Percentiles rank a stretch among this genome's conserved stretches.
These are phyloP conservation scores for Willaertia magna DNA, from an alignment of 208 protist species.

Conservation along the genomic window DNA sequence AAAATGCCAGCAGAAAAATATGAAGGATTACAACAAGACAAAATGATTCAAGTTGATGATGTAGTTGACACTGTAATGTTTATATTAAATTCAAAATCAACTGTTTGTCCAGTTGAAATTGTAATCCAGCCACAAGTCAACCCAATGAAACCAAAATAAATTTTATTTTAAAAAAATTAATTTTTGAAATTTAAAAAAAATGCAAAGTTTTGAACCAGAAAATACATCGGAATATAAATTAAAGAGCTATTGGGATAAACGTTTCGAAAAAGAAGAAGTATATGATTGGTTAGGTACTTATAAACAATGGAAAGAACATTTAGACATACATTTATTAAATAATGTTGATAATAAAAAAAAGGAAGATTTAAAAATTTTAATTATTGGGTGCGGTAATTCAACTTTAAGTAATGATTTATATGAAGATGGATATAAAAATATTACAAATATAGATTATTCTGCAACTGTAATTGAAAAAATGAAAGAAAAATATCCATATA, in stretches of 20 bases:
- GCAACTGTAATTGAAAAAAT: not conserved
- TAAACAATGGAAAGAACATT: not conserved
- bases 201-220: not conserved
- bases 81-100: too few relatives aligned
- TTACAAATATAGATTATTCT: not conserved
- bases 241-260: not conserved
- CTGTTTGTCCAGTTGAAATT: too few relatives aligned
- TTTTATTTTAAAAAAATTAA: too few relatives aligned
- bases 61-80: too few relatives aligned
- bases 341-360: not conserved
- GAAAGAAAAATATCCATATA: not conserved
- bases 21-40: too few relatives aligned
- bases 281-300: not conserved
- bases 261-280: conserved; percentile 1
- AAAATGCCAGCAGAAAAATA: not conserved
- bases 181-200: too few relatives aligned
- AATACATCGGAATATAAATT: not conserved
- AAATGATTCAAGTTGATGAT: too few relatives aligned
- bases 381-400: not conserved
- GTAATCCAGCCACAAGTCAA: too few relatives aligned
- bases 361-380: not conserved
- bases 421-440: not conserved
- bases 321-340: not conserved
- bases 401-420: not conserved
- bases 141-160: too few relatives aligned